Evolutionary conservation across 2,329 filamentous ascomycete species (phyloP).

Genomic region (Aureobasidium sp.): DNA sequence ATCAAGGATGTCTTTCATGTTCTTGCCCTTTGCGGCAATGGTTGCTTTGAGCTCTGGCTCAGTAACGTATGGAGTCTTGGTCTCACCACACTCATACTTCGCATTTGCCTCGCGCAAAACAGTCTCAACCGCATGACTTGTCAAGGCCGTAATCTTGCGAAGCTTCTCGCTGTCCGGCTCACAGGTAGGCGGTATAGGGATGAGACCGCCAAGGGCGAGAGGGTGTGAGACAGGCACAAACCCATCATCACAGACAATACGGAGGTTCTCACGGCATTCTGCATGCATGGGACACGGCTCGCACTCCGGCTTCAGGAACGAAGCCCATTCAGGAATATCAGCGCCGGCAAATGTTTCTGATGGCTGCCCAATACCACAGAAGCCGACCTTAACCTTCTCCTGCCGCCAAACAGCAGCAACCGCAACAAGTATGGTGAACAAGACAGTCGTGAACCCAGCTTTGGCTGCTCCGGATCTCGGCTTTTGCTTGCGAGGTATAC

Average conservation of each 20-base stretch:
- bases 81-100: conserved; percentile 81
- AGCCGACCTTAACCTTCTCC: conserved; percentile 93
- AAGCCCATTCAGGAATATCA: conserved; percentile 65
- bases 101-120: conserved; percentile 79
- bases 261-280: conserved; percentile 73
- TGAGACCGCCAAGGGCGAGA: conserved; percentile 67
- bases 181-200: conserved; percentile 85
- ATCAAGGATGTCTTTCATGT: conserved; percentile 83
- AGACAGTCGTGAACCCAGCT: conserved; percentile 63
- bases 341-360: conserved; percentile 53
- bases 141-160: conserved; percentile 76
- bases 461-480: conserved; percentile 40
- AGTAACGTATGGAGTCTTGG: conserved; percentile 58
- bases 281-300: conserved; percentile 88
- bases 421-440: conserved; percentile 61
- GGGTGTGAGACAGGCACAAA: conserved; percentile 83
- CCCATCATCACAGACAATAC: conserved; percentile 74
- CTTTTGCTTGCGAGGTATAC: conserved; percentile 9
- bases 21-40: conserved; percentile 75
- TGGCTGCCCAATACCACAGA: conserved; percentile 73
- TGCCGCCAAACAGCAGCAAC: conserved; percentile 82
- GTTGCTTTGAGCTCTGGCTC: conserved; percentile 68
- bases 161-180: conserved; percentile 93
- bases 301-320: conserved; percentile 68
- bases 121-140: conserved; percentile 72